These are phyloP conservation scores for Botrytis paeoniae DNA, from an alignment of 2,329 filamentous ascomycete species.

Conservation along the genomic window DNA sequence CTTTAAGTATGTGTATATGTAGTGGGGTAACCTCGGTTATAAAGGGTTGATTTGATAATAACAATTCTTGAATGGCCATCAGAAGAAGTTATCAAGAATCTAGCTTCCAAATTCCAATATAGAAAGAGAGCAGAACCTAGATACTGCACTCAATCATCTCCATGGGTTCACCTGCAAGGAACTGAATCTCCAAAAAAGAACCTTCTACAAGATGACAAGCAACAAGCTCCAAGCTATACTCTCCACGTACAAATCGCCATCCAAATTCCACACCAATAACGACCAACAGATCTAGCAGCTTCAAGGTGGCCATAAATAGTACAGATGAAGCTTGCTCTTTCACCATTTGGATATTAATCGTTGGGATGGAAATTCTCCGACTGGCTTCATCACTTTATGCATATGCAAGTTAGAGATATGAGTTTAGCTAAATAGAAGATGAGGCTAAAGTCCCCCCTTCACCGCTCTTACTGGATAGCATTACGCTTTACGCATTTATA, in stretches of 20 bases:
- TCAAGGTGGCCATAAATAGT: background rate
- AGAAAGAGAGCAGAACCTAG: background rate
- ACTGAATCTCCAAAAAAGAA: background rate
- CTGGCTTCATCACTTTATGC: slow-evolving; percentile 24
- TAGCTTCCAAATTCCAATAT: background rate
- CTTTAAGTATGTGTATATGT: background rate
- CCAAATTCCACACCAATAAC: background rate
- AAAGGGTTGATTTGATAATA: background rate
- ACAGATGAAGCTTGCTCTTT: background rate
- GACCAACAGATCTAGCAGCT: background rate
- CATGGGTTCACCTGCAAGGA: slow-evolving; percentile 10
- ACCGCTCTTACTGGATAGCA: slow-evolving; percentile 20
- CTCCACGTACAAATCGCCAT: background rate
- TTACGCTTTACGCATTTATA: background rate
- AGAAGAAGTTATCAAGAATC: background rate
- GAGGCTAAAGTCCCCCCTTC: slow-evolving; percentile 30
- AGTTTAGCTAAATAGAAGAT: background rate
- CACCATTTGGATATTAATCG: slow-evolving; percentile 21
- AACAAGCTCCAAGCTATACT: no score
- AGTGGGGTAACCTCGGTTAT: background rate
- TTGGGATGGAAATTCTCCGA: slow-evolving; percentile 32
- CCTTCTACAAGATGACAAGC: background rate
- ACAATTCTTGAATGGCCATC: background rate
- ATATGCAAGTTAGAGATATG: slow-evolving; percentile 15
- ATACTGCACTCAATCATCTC: background rate